Evolutionary conservation across 202 grass and related monocot species (phyloP).

Genomic region (Musa balbisiana): DNA sequence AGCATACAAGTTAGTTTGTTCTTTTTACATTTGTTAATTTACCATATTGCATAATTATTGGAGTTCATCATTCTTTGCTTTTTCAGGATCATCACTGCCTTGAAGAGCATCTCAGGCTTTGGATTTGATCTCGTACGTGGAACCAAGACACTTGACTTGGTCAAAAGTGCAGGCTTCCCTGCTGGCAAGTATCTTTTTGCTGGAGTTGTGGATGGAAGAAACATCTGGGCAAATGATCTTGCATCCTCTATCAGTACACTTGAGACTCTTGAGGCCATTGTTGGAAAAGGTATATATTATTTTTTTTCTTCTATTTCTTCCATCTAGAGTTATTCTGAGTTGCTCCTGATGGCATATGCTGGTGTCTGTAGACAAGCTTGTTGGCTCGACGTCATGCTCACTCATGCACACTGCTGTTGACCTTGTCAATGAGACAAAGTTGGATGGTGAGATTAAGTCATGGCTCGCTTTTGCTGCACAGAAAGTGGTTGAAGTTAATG

Average conservation of each 20-base stretch:
- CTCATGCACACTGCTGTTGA: conserved; percentile 91
- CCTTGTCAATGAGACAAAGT: conserved; percentile 93
- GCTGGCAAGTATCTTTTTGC: conserved; percentile 88
- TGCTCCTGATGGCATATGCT: conserved; percentile 10
- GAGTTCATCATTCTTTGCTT: neutral
- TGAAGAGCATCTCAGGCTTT: conserved; percentile 63
- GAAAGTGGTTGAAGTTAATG: conserved; percentile 88
- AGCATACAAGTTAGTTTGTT: conserved; percentile 64
- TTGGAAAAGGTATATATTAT: conserved; percentile 66
- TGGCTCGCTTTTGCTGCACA: conserved; percentile 91
- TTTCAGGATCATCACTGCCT: conserved; percentile 65
- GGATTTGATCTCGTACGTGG: conserved; percentile 90
- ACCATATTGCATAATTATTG: neutral
- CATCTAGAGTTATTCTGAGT: neutral
- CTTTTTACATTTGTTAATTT: neutral
- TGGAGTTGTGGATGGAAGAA: conserved; percentile 89
- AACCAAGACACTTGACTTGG: conserved; percentile 69
- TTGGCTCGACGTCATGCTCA: conserved; percentile 89
- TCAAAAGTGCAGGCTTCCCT: conserved; percentile 56
- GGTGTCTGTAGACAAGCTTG: conserved; percentile 61
- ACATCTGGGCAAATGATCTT: conserved; percentile 93
- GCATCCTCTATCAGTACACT: conserved; percentile 65
- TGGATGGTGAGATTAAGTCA: conserved; percentile 79
- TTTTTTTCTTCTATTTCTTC: neutral
- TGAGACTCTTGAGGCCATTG: conserved; percentile 58